A percentile compares a stretch with the other conserved stretches of the same genome.
Evolutionary conservation across 805 yeast genomes (phyloP).

Genomic region (Lipomyces oligophaga): DNA sequence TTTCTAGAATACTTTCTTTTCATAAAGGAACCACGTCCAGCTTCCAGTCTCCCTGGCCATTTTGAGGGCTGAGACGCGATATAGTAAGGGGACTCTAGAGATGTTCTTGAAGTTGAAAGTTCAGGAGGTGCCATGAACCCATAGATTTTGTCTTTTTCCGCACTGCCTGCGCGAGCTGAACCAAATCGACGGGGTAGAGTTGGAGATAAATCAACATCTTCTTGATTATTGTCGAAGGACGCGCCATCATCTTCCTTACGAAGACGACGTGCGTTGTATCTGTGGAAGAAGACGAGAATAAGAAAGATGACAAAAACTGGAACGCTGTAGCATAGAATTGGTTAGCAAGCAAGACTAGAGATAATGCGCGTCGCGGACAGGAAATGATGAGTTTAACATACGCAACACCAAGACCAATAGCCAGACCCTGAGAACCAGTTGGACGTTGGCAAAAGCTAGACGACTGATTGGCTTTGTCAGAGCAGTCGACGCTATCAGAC

Average conservation of each 20-base stretch:
- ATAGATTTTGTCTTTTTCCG: conserved; percentile 2
- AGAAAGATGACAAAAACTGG: conserved; percentile 38
- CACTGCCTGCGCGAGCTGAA: not conserved
- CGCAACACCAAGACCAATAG: conserved; percentile 28
- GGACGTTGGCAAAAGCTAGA: conserved; percentile 21
- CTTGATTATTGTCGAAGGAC: conserved; percentile 39
- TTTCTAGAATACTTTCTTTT: not conserved
- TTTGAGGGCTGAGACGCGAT: conserved; percentile 1
- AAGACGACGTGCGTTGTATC: conserved; percentile 35
- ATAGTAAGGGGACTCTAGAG: conserved; percentile 22
- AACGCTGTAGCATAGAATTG: too few species aligned
- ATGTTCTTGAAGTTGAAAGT: conserved; percentile 12
- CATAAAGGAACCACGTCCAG: not conserved
- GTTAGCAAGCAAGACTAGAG: not conserved
- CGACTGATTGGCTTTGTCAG: conserved; percentile 3
- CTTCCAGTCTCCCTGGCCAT: conserved; percentile 2
- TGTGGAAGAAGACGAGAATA: conserved; percentile 36
- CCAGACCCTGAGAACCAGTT: conserved; percentile 12
- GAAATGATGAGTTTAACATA: conserved; percentile 14
- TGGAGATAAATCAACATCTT: conserved; percentile 31
- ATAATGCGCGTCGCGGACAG: not conserved
- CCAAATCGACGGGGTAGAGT: conserved; percentile 6
- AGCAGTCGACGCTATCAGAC: conserved; percentile 1
- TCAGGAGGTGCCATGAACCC: conserved; percentile 11
- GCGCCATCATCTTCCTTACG: conserved; percentile 39